Percentiles rank a stretch among this genome's conserved stretches.
phyloP scores from a whole-genome alignment of 345 rosid species.

The Aquilaria sinensis region DNA sequence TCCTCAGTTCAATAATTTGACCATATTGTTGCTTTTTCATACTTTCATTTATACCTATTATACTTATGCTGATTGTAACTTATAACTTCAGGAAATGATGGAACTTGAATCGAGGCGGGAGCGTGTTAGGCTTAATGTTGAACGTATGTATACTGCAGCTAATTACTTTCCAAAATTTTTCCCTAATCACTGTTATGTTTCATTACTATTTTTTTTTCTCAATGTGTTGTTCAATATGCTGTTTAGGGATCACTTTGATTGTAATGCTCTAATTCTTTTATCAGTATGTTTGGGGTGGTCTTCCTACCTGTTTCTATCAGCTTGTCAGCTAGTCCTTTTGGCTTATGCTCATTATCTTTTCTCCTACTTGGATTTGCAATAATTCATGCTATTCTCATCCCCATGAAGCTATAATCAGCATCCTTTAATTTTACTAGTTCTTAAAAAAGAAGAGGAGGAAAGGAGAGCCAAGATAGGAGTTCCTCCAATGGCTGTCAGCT shows the following conservation, averaged over 20 bases:
- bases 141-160: slow-evolving; percentile 40
- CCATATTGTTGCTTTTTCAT: not conserved
- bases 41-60: not conserved
- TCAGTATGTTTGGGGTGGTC: too few species aligned
- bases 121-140: slow-evolving; percentile 71
- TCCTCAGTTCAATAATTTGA: too few species aligned
- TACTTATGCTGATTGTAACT: not conserved
- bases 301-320: too few species aligned
- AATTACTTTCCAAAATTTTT: not conserved
- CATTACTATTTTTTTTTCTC: too few species aligned
- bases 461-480: slow-evolving; percentile 63
- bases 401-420: too few species aligned
- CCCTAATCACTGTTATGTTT: not conserved
- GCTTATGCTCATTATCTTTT: too few species aligned
- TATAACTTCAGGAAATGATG: slow-evolving; percentile 57
- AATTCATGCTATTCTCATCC: too few species aligned
- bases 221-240: too few species aligned
- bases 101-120: slow-evolving; percentile 86
- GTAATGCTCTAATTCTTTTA: too few species aligned
- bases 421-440: slow-evolving; percentile 32
- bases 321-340: too few species aligned
- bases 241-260: too few species aligned
- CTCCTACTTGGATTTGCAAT: too few species aligned
- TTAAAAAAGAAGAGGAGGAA: slow-evolving; percentile 85
- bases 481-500: slow-evolving; percentile 28